These are phyloP conservation scores for Amanita jacksonii DNA, from an alignment of 768 basidiomycete genomes.

Conservation along the genomic window DNA sequence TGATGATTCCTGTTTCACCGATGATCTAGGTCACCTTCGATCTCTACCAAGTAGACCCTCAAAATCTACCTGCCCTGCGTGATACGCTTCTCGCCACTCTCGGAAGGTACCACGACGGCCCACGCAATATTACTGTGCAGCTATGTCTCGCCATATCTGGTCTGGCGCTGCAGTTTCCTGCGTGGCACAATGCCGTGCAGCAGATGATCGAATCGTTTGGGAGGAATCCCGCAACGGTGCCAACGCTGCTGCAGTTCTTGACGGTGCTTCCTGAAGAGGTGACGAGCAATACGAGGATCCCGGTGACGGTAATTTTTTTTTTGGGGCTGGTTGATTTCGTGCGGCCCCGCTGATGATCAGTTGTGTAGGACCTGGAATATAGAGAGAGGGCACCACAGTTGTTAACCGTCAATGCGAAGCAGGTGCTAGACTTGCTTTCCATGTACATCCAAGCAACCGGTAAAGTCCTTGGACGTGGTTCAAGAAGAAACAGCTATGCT, in stretches of 20 bases:
- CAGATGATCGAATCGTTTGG: slow-evolving; percentile 82
- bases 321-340: not conserved
- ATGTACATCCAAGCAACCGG: slow-evolving; percentile 88
- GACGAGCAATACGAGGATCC: slow-evolving; percentile 74
- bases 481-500: too few species aligned
- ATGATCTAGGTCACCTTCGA: slow-evolving; percentile 82
- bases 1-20: slow-evolving; percentile 27
- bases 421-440: slow-evolving; percentile 68
- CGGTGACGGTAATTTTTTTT: slow-evolving; percentile 61
- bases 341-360: slow-evolving; percentile 6
- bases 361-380: slow-evolving; percentile 80
- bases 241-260: slow-evolving; percentile 80
- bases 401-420: slow-evolving; percentile 56
- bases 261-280: slow-evolving; percentile 89
- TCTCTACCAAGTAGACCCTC: slow-evolving; percentile 73
- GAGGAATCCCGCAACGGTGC: slow-evolving; percentile 73
- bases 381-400: slow-evolving; percentile 48
- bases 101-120: slow-evolving; percentile 62
- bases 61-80: slow-evolving; percentile 68
- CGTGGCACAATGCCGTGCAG: slow-evolving; percentile 77
- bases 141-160: slow-evolving; percentile 86
- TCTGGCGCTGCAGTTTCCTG: slow-evolving; percentile 79
- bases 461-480: too few species aligned
- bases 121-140: slow-evolving; percentile 79
- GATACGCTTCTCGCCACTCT: slow-evolving; percentile 82